Conservation (phyloP, 1,284 basidiomycete species). For the Ceratobasidium sp. region DNA sequence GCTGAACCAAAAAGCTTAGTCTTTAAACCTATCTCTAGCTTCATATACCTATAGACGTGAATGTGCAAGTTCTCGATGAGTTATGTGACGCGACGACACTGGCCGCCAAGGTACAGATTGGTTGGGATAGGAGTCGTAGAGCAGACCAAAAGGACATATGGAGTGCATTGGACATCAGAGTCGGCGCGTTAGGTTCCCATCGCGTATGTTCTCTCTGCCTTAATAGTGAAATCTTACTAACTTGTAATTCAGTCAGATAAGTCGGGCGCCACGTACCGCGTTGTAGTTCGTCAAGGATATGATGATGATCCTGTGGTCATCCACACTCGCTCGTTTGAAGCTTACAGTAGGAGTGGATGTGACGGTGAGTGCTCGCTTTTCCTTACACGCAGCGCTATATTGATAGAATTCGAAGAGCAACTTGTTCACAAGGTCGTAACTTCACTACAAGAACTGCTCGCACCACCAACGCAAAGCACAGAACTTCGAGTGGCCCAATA, state of each 20-base stretch:
- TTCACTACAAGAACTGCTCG: slow-evolving; percentile 68
- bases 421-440: slow-evolving; percentile 41
- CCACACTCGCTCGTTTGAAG: slow-evolving; percentile 10
- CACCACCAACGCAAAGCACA: slow-evolving; percentile 57
- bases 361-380: not conserved
- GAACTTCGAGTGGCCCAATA: slow-evolving; percentile 78
- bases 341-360: slow-evolving; percentile 35
- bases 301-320: slow-evolving; percentile 32
- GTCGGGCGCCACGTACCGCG: slow-evolving; percentile 12
- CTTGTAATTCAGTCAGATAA: not conserved
- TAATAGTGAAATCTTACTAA: not conserved
- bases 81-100: slow-evolving; percentile 49
- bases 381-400: not conserved
- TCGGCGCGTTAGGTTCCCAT: slow-evolving; percentile 18
- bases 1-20: no score
- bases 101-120: slow-evolving; percentile 24
- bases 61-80: slow-evolving; percentile 49
- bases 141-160: slow-evolving; percentile 15
- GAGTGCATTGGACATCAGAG: slow-evolving; percentile 26
- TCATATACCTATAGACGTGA: slow-evolving; percentile 67
- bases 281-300: slow-evolving; percentile 33
- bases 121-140: slow-evolving; percentile 17
- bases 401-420: slow-evolving; percentile 10
- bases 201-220: slow-evolving; percentile 8
- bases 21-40: slow-evolving; percentile 57